A percentile compares a stretch with the other conserved stretches of the same genome.
Evolutionary conservation across 1,139 yeast genomes (phyloP).

Genomic region (Pichia sp.): DNA sequence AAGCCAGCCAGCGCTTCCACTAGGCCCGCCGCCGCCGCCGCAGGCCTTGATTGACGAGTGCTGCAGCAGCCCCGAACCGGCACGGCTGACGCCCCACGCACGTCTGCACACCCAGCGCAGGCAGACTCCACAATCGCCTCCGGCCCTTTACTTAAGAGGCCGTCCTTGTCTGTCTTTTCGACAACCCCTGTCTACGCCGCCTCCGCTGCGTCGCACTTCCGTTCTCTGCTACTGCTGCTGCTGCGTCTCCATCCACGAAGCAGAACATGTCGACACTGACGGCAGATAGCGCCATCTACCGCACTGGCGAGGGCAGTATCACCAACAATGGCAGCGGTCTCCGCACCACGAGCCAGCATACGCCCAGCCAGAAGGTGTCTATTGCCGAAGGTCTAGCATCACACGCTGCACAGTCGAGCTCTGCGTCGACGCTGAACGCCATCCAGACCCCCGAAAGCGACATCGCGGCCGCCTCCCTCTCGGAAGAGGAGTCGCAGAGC

Average conservation of each 20-base stretch:
- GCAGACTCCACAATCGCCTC: too few relatives aligned
- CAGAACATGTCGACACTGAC: conserved; percentile 8
- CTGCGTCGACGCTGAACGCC: conserved; percentile 1
- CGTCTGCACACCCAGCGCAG: too few relatives aligned
- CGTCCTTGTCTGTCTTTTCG: neutral
- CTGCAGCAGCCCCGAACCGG: neutral
- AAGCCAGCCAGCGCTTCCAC: too few relatives aligned
- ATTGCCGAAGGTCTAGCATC: conserved; percentile 2
- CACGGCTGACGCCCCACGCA: neutral
- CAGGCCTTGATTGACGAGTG: too few relatives aligned
- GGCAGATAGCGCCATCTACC: conserved; percentile 4
- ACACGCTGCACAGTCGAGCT: conserved; percentile 1
- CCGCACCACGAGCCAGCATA: neutral
- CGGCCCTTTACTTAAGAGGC: too few relatives aligned
- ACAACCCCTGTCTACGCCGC: neutral
- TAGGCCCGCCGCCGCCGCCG: too few relatives aligned
- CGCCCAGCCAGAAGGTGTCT: conserved; percentile 3
- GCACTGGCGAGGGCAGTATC: conserved; percentile 8
- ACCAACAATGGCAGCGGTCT: neutral
- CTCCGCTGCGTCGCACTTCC: too few relatives aligned
- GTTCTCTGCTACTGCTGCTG: neutral
- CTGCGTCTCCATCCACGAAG: neutral
- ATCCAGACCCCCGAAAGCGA: neutral
- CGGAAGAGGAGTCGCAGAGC: conserved; percentile 8
- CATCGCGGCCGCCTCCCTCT: neutral